These are phyloP conservation scores for Collybiopsis luxurians DNA, from an alignment of 768 basidiomycete genomes.

Conservation along the genomic window DNA sequence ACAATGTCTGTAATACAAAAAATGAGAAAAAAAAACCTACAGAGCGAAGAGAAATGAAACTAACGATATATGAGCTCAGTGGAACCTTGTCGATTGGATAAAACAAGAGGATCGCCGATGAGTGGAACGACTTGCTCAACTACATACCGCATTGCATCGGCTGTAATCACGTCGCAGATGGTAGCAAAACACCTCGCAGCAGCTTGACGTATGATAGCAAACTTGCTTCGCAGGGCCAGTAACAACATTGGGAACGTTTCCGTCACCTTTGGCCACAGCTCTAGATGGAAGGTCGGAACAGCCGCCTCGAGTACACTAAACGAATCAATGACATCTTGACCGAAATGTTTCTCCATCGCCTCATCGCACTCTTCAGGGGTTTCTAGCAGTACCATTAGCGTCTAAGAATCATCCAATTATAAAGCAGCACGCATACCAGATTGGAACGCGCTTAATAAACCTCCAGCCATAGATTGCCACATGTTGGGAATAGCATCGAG, in stretches of 20 bases:
- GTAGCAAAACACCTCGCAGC: constrained; percentile 87
- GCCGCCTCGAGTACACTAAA: constrained; percentile 86
- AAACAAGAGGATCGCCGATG: constrained; percentile 72
- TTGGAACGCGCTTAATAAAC: constrained; percentile 65
- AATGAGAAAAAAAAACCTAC: constrained; percentile 9
- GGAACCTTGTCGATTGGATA: constrained; percentile 83
- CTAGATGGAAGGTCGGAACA: constrained; percentile 68
- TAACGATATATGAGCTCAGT: constrained; percentile 89
- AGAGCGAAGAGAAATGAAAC: constrained; percentile 29
- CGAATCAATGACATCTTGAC: constrained; percentile 91
- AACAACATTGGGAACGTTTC: constrained; percentile 76
- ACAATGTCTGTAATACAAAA: constrained; percentile 69
- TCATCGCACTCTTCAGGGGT: constrained; percentile 59
- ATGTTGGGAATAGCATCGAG: constrained; percentile 85
- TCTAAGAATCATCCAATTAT: not conserved
- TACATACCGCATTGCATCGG: constrained; percentile 86
- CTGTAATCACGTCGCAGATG: constrained; percentile 81
- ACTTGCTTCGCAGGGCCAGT: constrained; percentile 78
- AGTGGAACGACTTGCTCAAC: constrained; percentile 81
- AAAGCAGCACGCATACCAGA: constrained; percentile 46
- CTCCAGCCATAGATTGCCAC: constrained; percentile 91
- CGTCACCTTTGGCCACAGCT: constrained; percentile 65
- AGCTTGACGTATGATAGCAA: constrained; percentile 86
- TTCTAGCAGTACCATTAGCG: constrained; percentile 2
- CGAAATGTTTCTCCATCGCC: constrained; percentile 67